Evolutionary conservation across 2,329 filamentous ascomycete genomes (phyloP).

Genomic region (Microsporum canis): DNA sequence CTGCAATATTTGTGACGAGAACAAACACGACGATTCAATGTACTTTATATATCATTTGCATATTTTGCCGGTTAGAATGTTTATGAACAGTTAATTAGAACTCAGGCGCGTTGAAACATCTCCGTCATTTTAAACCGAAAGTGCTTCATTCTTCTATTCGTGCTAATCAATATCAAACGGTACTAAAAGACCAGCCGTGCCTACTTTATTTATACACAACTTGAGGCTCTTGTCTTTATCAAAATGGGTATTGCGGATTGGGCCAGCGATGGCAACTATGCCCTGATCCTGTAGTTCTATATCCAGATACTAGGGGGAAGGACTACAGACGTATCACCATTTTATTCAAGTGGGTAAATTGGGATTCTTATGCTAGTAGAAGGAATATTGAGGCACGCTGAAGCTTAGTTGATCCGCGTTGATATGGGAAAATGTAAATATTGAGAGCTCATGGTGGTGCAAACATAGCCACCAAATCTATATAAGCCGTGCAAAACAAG

Average conservation of each 20-base stretch:
- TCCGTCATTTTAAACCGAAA: not conserved
- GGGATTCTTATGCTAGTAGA: no score
- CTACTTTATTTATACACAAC: not conserved
- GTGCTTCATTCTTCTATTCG: not conserved
- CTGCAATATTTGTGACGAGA: not conserved
- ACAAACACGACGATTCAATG: not conserved
- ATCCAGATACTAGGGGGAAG: no score
- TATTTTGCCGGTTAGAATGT: not conserved
- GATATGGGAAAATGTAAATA: no score
- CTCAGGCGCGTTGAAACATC: not conserved
- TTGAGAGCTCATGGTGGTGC: no score
- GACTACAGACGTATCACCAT: no score
- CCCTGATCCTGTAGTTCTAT: no score
- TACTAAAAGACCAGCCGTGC: not conserved
- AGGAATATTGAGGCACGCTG: no score
- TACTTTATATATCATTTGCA: not conserved
- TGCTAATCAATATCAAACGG: not conserved
- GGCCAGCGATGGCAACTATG: no score
- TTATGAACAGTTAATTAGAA: not conserved
- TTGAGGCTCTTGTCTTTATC: not conserved
- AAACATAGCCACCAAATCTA: no score
- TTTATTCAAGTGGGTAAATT: no score
- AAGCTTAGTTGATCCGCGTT: no score
- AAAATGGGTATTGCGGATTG: not conserved
- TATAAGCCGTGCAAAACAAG: no score